Conservation (phyloP, 208 protist genomes). For the Leishmania braziliensis region DNA sequence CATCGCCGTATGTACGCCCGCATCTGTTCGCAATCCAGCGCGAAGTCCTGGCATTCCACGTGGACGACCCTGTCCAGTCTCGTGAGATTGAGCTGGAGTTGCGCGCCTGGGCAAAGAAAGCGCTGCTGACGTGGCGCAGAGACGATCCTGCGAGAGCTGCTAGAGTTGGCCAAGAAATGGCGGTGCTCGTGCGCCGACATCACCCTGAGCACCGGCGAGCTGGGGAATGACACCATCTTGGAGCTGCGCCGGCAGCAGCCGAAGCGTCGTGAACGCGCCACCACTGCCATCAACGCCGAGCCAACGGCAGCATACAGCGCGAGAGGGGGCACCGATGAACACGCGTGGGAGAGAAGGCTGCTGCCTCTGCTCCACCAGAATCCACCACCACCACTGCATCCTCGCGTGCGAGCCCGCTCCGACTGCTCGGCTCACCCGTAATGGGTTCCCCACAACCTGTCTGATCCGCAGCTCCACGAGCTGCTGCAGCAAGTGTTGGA, state of each 20-base stretch:
- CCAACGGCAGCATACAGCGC: background rate
- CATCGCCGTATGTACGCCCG: slow-evolving; percentile 36
- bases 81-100: slow-evolving; percentile 71
- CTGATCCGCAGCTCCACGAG: slow-evolving; percentile 43
- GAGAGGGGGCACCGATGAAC: background rate
- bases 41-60: slow-evolving; percentile 50
- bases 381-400: background rate
- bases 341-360: background rate
- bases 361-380: background rate
- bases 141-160: slow-evolving; percentile 54
- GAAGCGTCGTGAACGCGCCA: background rate
- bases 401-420: slow-evolving; percentile 18
- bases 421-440: slow-evolving; percentile 63
- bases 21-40: slow-evolving; percentile 69
- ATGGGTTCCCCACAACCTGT: slow-evolving; percentile 61
- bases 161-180: slow-evolving; percentile 62
- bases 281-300: background rate
- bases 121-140: slow-evolving; percentile 72
- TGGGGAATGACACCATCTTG: background rate
- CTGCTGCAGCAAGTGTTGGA: slow-evolving; percentile 78
- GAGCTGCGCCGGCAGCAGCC: background rate
- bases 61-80: slow-evolving; percentile 40
- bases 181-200: slow-evolving; percentile 52
- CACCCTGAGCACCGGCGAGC: slow-evolving; percentile 23
- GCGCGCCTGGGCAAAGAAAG: slow-evolving; percentile 37